phyloP scores from a whole-genome alignment of 1,139 yeast species.

The Zygosaccharomyces sapae region DNA sequence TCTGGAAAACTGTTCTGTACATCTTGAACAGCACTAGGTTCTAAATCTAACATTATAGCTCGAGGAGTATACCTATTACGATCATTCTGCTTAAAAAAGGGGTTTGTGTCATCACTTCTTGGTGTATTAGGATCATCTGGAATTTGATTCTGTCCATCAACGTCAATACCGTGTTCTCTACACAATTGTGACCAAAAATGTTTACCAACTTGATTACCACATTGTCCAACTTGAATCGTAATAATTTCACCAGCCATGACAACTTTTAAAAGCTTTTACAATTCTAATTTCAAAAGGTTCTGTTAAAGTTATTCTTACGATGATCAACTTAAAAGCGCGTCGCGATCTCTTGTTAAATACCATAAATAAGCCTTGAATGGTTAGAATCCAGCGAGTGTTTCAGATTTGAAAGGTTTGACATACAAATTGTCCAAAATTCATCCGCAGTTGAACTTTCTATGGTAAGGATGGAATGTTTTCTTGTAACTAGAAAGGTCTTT shows the following conservation, averaged over 20 bases:
- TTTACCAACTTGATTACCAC: constrained; percentile 94
- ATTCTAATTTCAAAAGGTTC: not conserved
- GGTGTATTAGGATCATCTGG: constrained; percentile 29
- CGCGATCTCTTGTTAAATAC: constrained; percentile 4
- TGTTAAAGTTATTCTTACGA: not conserved
- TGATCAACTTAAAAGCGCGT: constrained; percentile 3
- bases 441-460: not conserved
- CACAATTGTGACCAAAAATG: constrained; percentile 92
- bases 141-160: constrained; percentile 57
- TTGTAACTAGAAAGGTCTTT: not conserved
- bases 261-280: not conserved
- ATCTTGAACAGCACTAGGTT: constrained; percentile 80
- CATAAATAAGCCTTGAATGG: not conserved
- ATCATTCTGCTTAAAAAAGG: constrained; percentile 77
- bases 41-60: constrained; percentile 78
- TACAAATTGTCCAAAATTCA: not conserved
- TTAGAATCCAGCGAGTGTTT: not conserved
- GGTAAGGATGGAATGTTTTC: not conserved
- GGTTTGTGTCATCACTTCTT: constrained; percentile 71
- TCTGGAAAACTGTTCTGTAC: constrained; percentile 54
- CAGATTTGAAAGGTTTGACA: not conserved
- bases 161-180: constrained; percentile 75
- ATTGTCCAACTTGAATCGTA: constrained; percentile 71
- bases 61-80: constrained; percentile 82
- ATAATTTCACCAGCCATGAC: constrained; percentile 50